Base-by-base conservation (phyloP, 179 eudicot genomes). In the Nepenthes alata region DNA sequence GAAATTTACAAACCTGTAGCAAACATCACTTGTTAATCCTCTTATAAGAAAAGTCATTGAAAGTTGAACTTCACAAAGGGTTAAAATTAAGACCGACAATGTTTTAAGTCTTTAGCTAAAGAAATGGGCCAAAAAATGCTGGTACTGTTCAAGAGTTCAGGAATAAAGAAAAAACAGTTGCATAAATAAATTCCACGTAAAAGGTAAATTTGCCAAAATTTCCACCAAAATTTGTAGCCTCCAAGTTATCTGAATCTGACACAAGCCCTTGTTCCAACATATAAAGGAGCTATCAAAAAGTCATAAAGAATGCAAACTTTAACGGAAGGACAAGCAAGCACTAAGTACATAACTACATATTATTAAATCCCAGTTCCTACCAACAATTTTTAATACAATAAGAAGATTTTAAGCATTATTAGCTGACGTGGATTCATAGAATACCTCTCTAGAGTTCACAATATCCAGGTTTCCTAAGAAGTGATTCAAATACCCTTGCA, bases 401-500 rank as follows among this genome's bases (percentile, higher is more conserved):
- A 50, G 53, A 11, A 13, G 5, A 4, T 11, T 11, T 50, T 50
- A 50, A 50, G 53, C 53, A 8, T 50, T 13, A 50, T 7, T 13
- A 50, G n/a, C 8, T 3, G 7, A 55, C 9, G 38, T 10, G 47
- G 25, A 25, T 25, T 25, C 25, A 25, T 25, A 63, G 38, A 51
- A 37, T 73, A 85, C 91, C 87, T 85, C 91, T 55, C 72, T 75
- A 54, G 85, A 85, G 66, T 85, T 85, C 65, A 85, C 91, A 66
- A 83, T 80, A 64, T 80, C 83, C 63, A 82, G 66, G 63, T 85
- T 82, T 59, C 87, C 67, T 41, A 85, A 75, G 61, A 85, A 85
- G 64, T 85, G 85, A 77, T 78, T 85, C 66, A 85, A 73, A 71
- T 85, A 85, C 57, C 81, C 87, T 72, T 85, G 85, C 91, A 85